Conservation (phyloP, 2,329 filamentous ascomycete species). For the Pseudofabraea citricarpa region DNA sequence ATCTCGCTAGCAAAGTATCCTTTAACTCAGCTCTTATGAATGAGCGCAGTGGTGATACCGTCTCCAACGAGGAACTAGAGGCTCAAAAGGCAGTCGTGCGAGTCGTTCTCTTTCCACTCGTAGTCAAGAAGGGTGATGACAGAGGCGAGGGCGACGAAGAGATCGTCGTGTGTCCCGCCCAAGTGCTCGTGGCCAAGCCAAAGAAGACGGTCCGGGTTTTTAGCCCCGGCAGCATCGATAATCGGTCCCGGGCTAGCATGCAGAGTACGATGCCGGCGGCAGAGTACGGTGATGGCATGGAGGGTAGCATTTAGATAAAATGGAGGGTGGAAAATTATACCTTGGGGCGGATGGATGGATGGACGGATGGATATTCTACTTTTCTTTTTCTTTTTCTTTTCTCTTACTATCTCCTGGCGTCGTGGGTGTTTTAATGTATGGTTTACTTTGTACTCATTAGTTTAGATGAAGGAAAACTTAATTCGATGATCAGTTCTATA, state of each 20-base stretch:
- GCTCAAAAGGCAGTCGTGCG: slow-evolving; percentile 72
- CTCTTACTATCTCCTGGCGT: too few relatives aligned
- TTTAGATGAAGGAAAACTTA: too few relatives aligned
- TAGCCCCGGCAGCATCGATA: slow-evolving; percentile 11
- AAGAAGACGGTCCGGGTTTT: slow-evolving; percentile 24
- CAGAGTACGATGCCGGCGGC: slow-evolving; percentile 26
- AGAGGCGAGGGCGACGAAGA: slow-evolving; percentile 84
- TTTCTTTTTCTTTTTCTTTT: too few relatives aligned
- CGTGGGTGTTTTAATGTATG: too few relatives aligned
- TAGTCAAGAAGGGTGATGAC: slow-evolving; percentile 94
- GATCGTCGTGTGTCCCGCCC: slow-evolving; percentile 90
- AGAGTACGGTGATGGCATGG: neutral
- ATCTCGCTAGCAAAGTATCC: slow-evolving; percentile 77
- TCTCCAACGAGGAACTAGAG: slow-evolving; percentile 77
- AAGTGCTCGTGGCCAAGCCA: slow-evolving; percentile 72
- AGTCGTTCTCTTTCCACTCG: slow-evolving; percentile 90
- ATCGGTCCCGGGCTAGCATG: slow-evolving; percentile 22
- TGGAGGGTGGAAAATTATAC: too few relatives aligned
- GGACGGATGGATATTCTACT: too few relatives aligned
- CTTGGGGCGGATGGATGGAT: too few relatives aligned
- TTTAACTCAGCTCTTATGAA: slow-evolving; percentile 97
- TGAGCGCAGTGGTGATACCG: slow-evolving; percentile 68
- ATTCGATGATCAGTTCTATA: too few relatives aligned
- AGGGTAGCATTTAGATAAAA: slow-evolving; percentile 1
- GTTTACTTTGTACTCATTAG: too few relatives aligned